These are phyloP conservation scores for Kuraishia ogatae DNA, from an alignment of 805 yeast genomes.

Conservation along the genomic window DNA sequence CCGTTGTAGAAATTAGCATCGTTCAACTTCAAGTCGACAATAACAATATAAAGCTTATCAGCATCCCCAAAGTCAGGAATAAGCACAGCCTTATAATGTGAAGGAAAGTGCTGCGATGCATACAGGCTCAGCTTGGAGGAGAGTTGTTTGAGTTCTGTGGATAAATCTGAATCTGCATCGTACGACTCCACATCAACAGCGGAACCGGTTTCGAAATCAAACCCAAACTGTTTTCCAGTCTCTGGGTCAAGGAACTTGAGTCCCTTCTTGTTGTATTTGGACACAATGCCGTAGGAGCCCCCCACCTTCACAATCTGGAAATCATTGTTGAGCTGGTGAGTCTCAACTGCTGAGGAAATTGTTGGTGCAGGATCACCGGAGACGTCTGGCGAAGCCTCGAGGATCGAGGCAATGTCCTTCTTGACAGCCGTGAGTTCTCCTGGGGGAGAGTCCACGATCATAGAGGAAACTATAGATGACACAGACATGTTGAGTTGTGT, in stretches of 20 bases:
- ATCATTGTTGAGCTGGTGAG: slow-evolving; percentile 18
- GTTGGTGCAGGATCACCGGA: slow-evolving; percentile 12
- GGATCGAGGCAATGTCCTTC: slow-evolving; percentile 18
- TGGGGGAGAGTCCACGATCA: slow-evolving; percentile 46
- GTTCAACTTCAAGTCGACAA: slow-evolving; percentile 66
- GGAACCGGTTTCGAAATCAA: slow-evolving; percentile 41
- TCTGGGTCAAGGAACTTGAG: slow-evolving; percentile 50
- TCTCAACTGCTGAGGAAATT: slow-evolving; percentile 16
- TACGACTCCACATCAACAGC: slow-evolving; percentile 43
- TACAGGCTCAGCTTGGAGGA: slow-evolving; percentile 34
- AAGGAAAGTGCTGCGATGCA: slow-evolving; percentile 60
- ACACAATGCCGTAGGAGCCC: slow-evolving; percentile 26
- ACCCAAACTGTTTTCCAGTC: slow-evolving; percentile 40
- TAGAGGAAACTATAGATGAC: slow-evolving; percentile 20
- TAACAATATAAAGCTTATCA: slow-evolving; percentile 29
- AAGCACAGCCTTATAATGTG: slow-evolving; percentile 34
- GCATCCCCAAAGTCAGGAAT: slow-evolving; percentile 30
- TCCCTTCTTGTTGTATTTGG: slow-evolving; percentile 38
- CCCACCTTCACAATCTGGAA: slow-evolving; percentile 22
- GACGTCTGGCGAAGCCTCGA: slow-evolving; percentile 12
- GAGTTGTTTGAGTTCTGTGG: slow-evolving; percentile 11
- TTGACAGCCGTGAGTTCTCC: slow-evolving; percentile 34
- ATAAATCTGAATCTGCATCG: slow-evolving; percentile 9
- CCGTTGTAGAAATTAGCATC: slow-evolving; percentile 84
- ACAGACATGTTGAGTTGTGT: slow-evolving; percentile 10